These are phyloP conservation scores for Aechmea fasciata DNA, from an alignment of 176 grass and related monocot genomes.

Conservation along the genomic window DNA sequence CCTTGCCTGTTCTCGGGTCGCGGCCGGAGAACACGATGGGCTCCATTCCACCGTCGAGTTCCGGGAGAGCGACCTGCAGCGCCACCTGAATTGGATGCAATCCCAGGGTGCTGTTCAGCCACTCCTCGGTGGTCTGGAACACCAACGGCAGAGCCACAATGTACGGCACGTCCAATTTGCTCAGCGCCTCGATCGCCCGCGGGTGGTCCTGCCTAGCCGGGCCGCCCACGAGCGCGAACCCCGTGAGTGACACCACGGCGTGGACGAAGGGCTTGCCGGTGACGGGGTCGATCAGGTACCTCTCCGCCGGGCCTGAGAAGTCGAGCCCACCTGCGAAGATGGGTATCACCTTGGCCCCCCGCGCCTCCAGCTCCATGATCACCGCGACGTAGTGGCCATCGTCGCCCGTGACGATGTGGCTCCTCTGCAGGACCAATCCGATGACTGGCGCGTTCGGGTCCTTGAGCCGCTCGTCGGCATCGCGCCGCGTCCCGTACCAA, in stretches of 20 bases:
- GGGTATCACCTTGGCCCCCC: slow-evolving; percentile 78
- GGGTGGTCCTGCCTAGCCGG: slow-evolving; percentile 97
- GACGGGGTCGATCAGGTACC: slow-evolving; percentile 59
- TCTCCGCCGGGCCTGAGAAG: slow-evolving; percentile 53
- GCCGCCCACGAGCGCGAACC: slow-evolving; percentile 90
- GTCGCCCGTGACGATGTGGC: slow-evolving; percentile 95
- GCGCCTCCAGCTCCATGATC: slow-evolving; percentile 97
- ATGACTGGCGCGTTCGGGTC: slow-evolving; percentile 50
- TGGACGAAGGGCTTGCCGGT: slow-evolving; percentile 76
- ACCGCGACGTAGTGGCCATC: slow-evolving; percentile 94
- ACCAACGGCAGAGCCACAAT: slow-evolving; percentile 93
- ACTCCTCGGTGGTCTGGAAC: slow-evolving; percentile 98
- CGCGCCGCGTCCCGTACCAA: slow-evolving; percentile 78
- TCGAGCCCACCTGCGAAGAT: slow-evolving; percentile 90
- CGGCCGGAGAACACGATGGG: slow-evolving; percentile 91
- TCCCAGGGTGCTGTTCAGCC: slow-evolving; percentile 90
- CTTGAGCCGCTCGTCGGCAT: slow-evolving; percentile 45
- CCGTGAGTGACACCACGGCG: slow-evolving; percentile 83
- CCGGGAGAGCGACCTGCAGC: slow-evolving; percentile 92
- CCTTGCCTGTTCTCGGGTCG: slow-evolving; percentile 68
- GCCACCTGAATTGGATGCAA: slow-evolving; percentile 96
- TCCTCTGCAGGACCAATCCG: slow-evolving; percentile 80
- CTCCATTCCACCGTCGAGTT: slow-evolving; percentile 95
- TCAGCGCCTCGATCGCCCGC: slow-evolving; percentile 68
- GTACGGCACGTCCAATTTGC: slow-evolving; percentile 96